Conservation (phyloP, 108 stramenopile species). For the Stephanodiscus triporus region DNA sequence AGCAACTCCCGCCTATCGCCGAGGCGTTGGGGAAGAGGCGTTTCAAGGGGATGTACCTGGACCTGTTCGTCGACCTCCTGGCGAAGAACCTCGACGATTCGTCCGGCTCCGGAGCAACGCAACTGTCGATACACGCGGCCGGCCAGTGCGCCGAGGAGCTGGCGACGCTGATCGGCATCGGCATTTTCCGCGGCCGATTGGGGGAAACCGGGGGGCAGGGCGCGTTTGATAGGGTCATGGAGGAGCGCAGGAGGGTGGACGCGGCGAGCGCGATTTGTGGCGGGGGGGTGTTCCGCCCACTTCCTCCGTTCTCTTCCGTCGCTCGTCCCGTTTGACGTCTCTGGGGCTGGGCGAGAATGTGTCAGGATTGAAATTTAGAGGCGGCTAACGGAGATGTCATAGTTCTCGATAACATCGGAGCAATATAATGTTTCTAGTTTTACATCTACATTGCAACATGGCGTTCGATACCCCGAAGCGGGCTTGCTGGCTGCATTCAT, state of each 20-base stretch:
- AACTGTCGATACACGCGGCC: conserved; percentile 81
- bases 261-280: conserved; percentile 9
- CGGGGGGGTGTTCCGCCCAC: too few species aligned
- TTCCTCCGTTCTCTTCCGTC: too few species aligned
- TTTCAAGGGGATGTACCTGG: conserved; percentile 78
- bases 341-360: too few species aligned
- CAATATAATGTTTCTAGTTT: too few species aligned
- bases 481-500: conserved; percentile 33
- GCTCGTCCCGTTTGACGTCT: too few species aligned
- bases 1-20: conserved; percentile 81
- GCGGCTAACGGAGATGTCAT: conserved; percentile 5
- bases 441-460: too few species aligned
- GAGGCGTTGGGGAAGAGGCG: conserved; percentile 76
- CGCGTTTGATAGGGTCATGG: conserved; percentile 70
- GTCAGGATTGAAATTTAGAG: background rate
- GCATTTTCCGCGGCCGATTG: conserved; percentile 77
- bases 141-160: conserved; percentile 83
- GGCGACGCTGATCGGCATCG: conserved; percentile 68
- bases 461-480: conserved; percentile 48
- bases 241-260: conserved; percentile 54
- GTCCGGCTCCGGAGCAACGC: conserved; percentile 59
- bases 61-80: conserved; percentile 79
- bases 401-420: too few species aligned
- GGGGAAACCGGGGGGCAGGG: conserved; percentile 70
- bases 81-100: conserved; percentile 70